Evolutionary conservation across 2,329 filamentous ascomycete genomes (phyloP).

Genomic region (Aureobasidium sp.): DNA sequence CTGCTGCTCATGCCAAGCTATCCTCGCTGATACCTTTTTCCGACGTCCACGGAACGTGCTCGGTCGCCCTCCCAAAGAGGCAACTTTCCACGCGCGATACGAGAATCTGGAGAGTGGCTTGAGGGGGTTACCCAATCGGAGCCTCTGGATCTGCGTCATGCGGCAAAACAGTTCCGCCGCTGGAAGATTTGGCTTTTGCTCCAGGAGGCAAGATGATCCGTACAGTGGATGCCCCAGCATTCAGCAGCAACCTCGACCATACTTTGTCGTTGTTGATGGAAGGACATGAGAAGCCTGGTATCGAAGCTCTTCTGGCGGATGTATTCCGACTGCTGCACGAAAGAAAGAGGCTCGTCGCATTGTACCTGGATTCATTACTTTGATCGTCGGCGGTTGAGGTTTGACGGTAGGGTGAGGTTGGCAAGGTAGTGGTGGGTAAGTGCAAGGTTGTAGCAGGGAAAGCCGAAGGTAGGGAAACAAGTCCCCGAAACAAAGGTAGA

Average conservation of each 20-base stretch:
- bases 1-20: neutral
- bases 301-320: no score
- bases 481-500: slow-evolving; percentile 4
- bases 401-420: no score
- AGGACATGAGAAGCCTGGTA: no score
- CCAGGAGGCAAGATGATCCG: slow-evolving; percentile 11
- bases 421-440: neutral
- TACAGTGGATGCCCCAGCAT: neutral
- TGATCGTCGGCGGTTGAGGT: no score
- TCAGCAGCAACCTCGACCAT: neutral
- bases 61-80: neutral
- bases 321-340: no score
- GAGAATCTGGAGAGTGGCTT: neutral
- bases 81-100: neutral
- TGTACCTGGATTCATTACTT: no score
- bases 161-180: neutral
- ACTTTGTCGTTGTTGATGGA: neutral
- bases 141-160: neutral
- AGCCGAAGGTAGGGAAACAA: slow-evolving; percentile 8
- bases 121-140: neutral
- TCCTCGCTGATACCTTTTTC: slow-evolving; percentile 9
- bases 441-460: neutral
- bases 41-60: neutral
- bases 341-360: no score
- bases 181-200: neutral